A percentile compares a stretch with the other conserved stretches of the same genome.
Conservation (phyloP, 2,329 filamentous ascomycete species). For the Aureobasidium leucospermi region DNA sequence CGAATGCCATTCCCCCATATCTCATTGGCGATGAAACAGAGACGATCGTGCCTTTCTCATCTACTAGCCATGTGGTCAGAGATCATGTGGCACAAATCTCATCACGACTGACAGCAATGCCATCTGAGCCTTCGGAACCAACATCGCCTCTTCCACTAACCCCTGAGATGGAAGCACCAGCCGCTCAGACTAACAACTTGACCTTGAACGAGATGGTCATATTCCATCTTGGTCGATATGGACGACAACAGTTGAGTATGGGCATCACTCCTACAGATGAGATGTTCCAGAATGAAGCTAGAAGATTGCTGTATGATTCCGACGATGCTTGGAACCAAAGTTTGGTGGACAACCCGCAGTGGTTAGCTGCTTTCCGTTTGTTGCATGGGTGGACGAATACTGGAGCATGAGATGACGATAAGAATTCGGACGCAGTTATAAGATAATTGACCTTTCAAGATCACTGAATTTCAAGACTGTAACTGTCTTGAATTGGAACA, state of each 20-base stretch:
- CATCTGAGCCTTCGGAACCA: background rate
- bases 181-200: background rate
- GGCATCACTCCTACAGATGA: slow-evolving; percentile 40
- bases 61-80: slow-evolving; percentile 17
- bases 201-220: slow-evolving; percentile 44
- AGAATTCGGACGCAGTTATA: no score
- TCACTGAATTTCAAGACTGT: no score
- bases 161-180: background rate
- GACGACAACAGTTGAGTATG: slow-evolving; percentile 31
- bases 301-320: slow-evolving; percentile 40
- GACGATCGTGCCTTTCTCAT: slow-evolving; percentile 41
- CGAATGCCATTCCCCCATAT: slow-evolving; percentile 46
- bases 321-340: slow-evolving; percentile 44
- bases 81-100: slow-evolving; percentile 3
- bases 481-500: no score
- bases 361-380: slow-evolving; percentile 36
- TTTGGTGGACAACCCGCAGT: slow-evolving; percentile 35
- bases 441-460: no score
- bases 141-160: slow-evolving; percentile 3
- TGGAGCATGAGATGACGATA: background rate
- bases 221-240: slow-evolving; percentile 38
- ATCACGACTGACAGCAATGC: background rate
- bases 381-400: slow-evolving; percentile 18
- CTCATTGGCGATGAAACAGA: slow-evolving; percentile 42
- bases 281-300: slow-evolving; percentile 41